Evolutionary conservation across 1,284 basidiomycete genomes (phyloP).

Genomic region (Irpex lacteus): DNA sequence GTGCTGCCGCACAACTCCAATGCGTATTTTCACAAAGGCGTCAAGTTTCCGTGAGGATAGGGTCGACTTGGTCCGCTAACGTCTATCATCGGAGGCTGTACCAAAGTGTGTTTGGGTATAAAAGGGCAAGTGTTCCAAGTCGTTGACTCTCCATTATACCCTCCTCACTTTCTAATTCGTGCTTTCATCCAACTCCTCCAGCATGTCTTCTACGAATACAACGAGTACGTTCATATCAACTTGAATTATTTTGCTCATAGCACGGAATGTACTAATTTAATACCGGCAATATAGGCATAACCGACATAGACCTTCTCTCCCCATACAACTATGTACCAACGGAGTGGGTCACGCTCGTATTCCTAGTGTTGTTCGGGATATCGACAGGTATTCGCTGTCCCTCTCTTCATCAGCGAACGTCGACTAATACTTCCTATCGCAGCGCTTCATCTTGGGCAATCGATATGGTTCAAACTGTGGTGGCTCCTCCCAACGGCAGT

Average conservation of each 20-base stretch:
- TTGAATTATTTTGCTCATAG: not conserved
- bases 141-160: not conserved
- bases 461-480: conserved; percentile 34
- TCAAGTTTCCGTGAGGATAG: not conserved
- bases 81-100: not conserved
- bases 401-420: not conserved
- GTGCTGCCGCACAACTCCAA: too few relatives aligned
- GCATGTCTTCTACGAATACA: not conserved
- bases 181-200: not conserved
- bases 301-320: not conserved
- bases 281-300: not conserved
- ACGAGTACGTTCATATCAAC: not conserved
- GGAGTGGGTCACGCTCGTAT: conserved; percentile 29
- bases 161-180: not conserved
- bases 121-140: not conserved
- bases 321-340: conserved; percentile 32
- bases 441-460: conserved; percentile 35
- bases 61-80: not conserved
- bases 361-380: conserved; percentile 29
- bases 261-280: not conserved
- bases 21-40: not conserved
- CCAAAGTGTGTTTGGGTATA: not conserved
- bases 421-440: not conserved
- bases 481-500: conserved; percentile 37
- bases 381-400: conserved; percentile 22